phyloP scores from a whole-genome alignment of 306 rosid genomes.

The Cicer chorassanicum region DNA sequence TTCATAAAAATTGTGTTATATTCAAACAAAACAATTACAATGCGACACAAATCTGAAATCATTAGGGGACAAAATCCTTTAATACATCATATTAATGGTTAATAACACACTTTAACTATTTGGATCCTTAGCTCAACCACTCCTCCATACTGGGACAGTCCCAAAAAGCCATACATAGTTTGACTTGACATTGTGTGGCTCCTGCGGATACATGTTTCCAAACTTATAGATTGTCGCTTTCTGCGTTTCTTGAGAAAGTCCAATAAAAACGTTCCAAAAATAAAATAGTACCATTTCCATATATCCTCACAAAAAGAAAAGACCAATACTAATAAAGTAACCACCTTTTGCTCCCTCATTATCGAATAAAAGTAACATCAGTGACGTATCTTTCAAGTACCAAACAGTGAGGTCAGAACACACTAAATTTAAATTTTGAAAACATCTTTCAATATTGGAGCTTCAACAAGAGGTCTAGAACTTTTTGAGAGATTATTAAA shows the following conservation, averaged over 20 bases:
- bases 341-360: not conserved
- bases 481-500: not conserved
- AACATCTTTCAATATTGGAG: conserved; percentile 19
- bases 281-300: not conserved
- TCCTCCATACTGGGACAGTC: not conserved
- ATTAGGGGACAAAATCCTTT: too few relatives aligned
- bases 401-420: conserved; percentile 14
- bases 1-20: too few relatives aligned
- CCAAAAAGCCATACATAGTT: conserved; percentile 7
- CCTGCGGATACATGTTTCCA: conserved; percentile 13
- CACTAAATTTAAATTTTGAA: conserved; percentile 41
- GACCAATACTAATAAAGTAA: not conserved
- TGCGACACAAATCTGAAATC: too few relatives aligned
- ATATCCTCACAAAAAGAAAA: not conserved
- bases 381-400: conserved; percentile 24
- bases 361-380: conserved; percentile 28
- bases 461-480: not conserved
- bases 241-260: conserved; percentile 25
- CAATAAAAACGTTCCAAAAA: conserved; percentile 2
- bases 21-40: too few relatives aligned
- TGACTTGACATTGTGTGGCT: conserved; percentile 23
- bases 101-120: not conserved
- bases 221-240: conserved; percentile 17
- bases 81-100: too few relatives aligned
- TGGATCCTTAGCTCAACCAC: not conserved